Conservation (phyloP, 2,329 filamentous ascomycete genomes). For the Neopestalotiopsis sp. region DNA sequence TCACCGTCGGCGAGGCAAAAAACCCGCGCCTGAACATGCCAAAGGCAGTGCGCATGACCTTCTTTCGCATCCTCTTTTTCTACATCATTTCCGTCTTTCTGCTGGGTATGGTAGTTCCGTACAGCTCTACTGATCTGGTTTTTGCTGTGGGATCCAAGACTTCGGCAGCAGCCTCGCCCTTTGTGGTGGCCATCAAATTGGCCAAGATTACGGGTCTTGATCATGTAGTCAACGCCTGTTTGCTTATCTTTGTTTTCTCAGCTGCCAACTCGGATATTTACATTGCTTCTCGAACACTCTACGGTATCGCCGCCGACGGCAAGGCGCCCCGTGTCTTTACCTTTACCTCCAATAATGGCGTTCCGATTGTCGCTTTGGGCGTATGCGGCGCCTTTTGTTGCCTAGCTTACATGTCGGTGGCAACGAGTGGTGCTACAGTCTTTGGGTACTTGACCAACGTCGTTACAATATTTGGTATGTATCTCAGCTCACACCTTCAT, state of each 20-base stretch:
- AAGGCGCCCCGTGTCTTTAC: slow-evolving; percentile 45
- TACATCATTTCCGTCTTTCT: slow-evolving; percentile 14
- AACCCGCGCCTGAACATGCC: slow-evolving; percentile 10
- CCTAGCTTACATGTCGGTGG: not conserved
- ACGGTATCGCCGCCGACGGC: slow-evolving; percentile 58
- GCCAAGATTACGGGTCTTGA: slow-evolving; percentile 55
- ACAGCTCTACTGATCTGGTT: slow-evolving; percentile 1
- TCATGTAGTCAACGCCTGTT: slow-evolving; percentile 62
- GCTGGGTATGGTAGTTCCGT: not conserved
- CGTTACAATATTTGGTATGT: not conserved
- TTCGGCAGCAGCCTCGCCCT: slow-evolving; percentile 46
- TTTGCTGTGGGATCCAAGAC: slow-evolving; percentile 44
- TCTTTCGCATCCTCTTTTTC: slow-evolving; percentile 11
- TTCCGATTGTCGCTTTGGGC: not conserved
- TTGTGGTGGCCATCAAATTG: slow-evolving; percentile 57
- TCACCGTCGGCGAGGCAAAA: not conserved
- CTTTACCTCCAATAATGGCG: not conserved
- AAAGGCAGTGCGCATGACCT: slow-evolving; percentile 3
- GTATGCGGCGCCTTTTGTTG: not conserved
- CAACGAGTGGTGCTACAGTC: not conserved
- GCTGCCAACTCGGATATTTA: slow-evolving; percentile 64
- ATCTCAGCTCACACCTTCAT: too few species aligned
- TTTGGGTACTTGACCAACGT: not conserved
- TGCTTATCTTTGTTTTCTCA: slow-evolving; percentile 59
- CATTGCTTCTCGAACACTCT: slow-evolving; percentile 60